Evolutionary conservation across 1,284 basidiomycete species (phyloP), one percentile per base, ranked within the genome.

Genomic region (Thecaphora thlaspeos): DNA sequence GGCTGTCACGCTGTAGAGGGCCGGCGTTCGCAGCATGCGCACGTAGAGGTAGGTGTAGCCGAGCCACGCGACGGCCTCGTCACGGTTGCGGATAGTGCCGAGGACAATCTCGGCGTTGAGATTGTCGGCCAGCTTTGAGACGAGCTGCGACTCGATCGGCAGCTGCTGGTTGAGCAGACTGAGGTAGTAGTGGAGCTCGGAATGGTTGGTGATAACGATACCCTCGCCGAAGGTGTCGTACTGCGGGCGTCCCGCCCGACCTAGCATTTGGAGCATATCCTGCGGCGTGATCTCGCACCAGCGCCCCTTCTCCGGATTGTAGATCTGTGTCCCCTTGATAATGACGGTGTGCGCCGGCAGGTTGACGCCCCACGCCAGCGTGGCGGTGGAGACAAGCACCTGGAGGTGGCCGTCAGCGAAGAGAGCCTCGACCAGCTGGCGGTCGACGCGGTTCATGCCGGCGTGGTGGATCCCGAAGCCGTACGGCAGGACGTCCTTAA

Each of bases 291-390:
- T 83, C 78, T 99, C 93, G 47, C 90, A 87, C 71, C 97, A 96
- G 26, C 62, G 64, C 15, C 76, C 75, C 9, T 61, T 62, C 3
- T 70, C 67, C 4, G 74, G 68, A 46, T 77, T 70, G 77, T 98
- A 99, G 2, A 99, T 84, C 70, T 98, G 90, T 0, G 95, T 99
- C 15, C 95, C 95, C 80, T 98, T 99, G 82, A 99, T 99, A 64
- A 99, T 82, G 52, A 81, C 91, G 51, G 95, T 95, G 80, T 98
- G 95, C 4, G 95, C 95, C 37, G 95, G 95, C 71, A 99, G 81
- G 79, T 99, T 99, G 71, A 99, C 95, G 82, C 95, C 95, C 95
- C 95, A 99, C 1, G 95, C 95, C 30, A 99, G 83, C 0, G 95
- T 99, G 2, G 95, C 91, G 3, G 95, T 99, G 81, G 95, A 98